Evolutionary conservation across 2,329 filamentous ascomycete genomes (phyloP), one percentile per base, ranked within the genome.

Genomic region (Neurospora sp.): DNA sequence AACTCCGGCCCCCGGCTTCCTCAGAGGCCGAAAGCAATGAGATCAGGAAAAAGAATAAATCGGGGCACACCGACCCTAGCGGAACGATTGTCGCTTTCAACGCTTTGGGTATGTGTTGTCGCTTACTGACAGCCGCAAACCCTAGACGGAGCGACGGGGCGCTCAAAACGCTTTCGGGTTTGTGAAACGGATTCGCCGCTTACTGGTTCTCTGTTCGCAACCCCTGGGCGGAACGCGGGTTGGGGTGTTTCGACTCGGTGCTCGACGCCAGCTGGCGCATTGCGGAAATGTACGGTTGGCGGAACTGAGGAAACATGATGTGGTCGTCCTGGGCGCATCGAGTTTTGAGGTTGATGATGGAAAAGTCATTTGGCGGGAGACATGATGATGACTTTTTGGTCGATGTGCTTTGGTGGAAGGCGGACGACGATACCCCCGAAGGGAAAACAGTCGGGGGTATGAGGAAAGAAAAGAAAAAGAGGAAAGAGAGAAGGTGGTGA

Each of bases 361-460:
- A 17, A 58, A 62, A 62, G 52, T 62, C 52, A 58, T 33, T 58
- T 7, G 46, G 23, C 46, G 70, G 36, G 70, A 67, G 62, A 69
- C 67, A 62, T 69, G 62, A 66, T 69, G 62, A 66, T 58, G 67
- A 66, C 52, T 52, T 33, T 33, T 33, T 62, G 52, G 13, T 62
- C 52, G 52, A 62, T 62, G 52, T 33, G 52, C 23, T 62, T 52
- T 28, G 52, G 5, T 33, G 52, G 23, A 62, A 62, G 52, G 23
- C 52, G 52, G 52, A 17, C 23, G 52, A 33, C 52, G 52, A 62
- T 69, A 52, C 52, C 33, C 52, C 38, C 28, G 38, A 33, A 42
- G 67, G 68, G 40, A 46, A 69, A 42, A 69, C 67, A 66, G 70
- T 66, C 72, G 73, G 70, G 72, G 73, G 70, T 62, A 62, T 73